Base-by-base conservation (phyloP, 495 filamentous ascomycete genomes). In the Talaromyces borbonicus region DNA sequence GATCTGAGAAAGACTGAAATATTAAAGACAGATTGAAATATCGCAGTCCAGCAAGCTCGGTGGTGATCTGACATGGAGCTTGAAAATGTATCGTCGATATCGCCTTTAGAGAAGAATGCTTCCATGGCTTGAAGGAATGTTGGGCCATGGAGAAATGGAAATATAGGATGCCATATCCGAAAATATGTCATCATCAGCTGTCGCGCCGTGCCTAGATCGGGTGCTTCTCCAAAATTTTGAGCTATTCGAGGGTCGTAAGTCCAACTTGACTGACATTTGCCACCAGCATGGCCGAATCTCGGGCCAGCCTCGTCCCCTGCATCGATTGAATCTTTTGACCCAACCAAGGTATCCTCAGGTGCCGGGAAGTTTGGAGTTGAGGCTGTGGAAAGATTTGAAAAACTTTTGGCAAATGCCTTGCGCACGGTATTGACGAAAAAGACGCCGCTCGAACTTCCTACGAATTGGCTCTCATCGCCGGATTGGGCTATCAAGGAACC, bases 111-210 rank as follows among this genome's bases (percentile, higher is more conserved):
- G 51, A 69, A 70, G 32, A 66, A 55, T 38, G 55, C 54, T 49
- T 72, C 67, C 61, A 73, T 65, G 9, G 61, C 60, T 46, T 62
- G 64, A 32, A 75, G 45, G 47, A 75, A 74, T 12, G 68, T 69
- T 9, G 69, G 69, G 11, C 71, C 68, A 45, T 75, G 71, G 8
- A 74, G 54, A 44, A 75, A 66, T 9, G 72, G 71, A 52, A 72
- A 74, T 29, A 73, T 49, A 36, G 68, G 65, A 59, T 75, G 72
- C 66, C 63, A 69, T 15, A 66, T 54, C 57, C 60, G 62, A 53
- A 67, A 67, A 26, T 67, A 69, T 27, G 55, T 47, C 62, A 67
- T 67, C 63, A 69, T 67, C 14, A 69, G 42, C 18, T 61, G 54
- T 22, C 54, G 56, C 1, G 59, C 59, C 4, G 54, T 27, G 3